These are phyloP conservation scores for Microbotryomycetes sp. DNA, from an alignment of 1,284 basidiomycete species.

Conservation along the genomic window DNA sequence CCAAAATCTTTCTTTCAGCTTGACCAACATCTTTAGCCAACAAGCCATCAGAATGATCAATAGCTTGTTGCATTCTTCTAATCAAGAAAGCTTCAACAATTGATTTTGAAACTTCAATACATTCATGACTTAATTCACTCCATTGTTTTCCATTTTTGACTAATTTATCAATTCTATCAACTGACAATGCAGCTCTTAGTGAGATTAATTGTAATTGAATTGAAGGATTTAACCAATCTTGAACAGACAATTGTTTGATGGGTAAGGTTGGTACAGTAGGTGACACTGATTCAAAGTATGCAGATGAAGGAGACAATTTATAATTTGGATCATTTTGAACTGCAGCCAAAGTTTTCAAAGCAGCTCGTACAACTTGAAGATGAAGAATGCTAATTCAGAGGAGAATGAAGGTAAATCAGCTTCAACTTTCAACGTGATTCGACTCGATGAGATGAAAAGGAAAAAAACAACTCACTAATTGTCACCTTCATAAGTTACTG, in stretches of 20 bases:
- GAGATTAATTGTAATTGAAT: slow-evolving; percentile 13
- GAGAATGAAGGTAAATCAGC: background rate
- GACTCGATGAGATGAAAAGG: background rate
- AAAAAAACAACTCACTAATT: slow-evolving; percentile 48
- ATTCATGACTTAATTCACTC: slow-evolving; percentile 35
- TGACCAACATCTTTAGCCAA: slow-evolving; percentile 30
- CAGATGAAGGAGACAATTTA: slow-evolving; percentile 49
- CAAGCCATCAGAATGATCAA: slow-evolving; percentile 41
- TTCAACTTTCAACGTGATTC: background rate
- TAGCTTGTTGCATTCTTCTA: slow-evolving; percentile 50
- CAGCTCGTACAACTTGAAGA: slow-evolving; percentile 63
- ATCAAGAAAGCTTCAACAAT: slow-evolving; percentile 63
- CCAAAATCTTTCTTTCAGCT: slow-evolving; percentile 44
- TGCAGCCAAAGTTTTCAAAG: slow-evolving; percentile 54
- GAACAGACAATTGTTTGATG: background rate
- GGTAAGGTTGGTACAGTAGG: slow-evolving; percentile 37
- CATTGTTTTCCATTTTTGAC: slow-evolving; percentile 41
- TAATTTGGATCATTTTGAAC: slow-evolving; percentile 37
- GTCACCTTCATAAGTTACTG: slow-evolving; percentile 64
- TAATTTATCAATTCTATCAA: slow-evolving; percentile 48
- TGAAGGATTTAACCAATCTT: background rate
- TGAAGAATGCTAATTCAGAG: slow-evolving; percentile 51
- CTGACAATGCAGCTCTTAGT: slow-evolving; percentile 53
- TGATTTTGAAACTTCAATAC: slow-evolving; percentile 56
- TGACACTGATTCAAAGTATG: slow-evolving; percentile 50